Evolutionary conservation across 75 land plant species (phyloP).

Genomic region (Gnetum montanum): DNA sequence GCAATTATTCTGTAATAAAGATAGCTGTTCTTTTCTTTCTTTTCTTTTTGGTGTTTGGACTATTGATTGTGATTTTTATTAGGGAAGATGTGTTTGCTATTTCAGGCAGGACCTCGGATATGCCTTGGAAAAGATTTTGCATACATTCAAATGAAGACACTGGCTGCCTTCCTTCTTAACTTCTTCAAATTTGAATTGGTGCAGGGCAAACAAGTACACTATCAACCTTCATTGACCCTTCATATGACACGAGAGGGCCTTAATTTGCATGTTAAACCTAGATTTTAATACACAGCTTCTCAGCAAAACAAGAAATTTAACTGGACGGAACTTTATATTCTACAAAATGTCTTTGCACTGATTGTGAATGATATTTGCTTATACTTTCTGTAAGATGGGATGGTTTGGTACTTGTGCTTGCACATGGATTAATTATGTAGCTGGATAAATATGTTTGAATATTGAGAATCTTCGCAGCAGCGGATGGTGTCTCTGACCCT

Average conservation of each 20-base stretch:
- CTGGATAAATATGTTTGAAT: too few relatives aligned
- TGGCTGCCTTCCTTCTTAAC: conserved; percentile 14
- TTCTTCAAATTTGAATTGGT: conserved; percentile 17
- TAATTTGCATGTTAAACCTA: not conserved
- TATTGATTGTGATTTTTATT: not conserved
- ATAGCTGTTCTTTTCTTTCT: not conserved
- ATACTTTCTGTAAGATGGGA: too few relatives aligned
- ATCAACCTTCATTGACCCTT: conserved; percentile 22
- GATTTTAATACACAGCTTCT: not conserved
- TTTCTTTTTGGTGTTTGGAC: too few relatives aligned
- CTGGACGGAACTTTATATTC: too few relatives aligned
- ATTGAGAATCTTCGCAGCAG: too few relatives aligned
- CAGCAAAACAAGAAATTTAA: not conserved
- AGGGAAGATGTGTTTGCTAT: not conserved
- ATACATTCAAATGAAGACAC: conserved; percentile 28
- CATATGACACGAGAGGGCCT: conserved; percentile 5
- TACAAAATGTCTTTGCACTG: too few relatives aligned
- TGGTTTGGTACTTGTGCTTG: too few relatives aligned
- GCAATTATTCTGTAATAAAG: not conserved
- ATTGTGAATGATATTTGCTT: too few relatives aligned
- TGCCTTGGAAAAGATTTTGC: conserved; percentile 32
- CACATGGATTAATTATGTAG: too few relatives aligned
- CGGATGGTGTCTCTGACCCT: too few relatives aligned
- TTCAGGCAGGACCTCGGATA: conserved; percentile 31
- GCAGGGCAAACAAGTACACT: conserved; percentile 9